Percentiles rank a stretch among this genome's conserved stretches.
Evolutionary conservation across 805 yeast species (phyloP).

Genomic region (Candida coquimbonensis): DNA sequence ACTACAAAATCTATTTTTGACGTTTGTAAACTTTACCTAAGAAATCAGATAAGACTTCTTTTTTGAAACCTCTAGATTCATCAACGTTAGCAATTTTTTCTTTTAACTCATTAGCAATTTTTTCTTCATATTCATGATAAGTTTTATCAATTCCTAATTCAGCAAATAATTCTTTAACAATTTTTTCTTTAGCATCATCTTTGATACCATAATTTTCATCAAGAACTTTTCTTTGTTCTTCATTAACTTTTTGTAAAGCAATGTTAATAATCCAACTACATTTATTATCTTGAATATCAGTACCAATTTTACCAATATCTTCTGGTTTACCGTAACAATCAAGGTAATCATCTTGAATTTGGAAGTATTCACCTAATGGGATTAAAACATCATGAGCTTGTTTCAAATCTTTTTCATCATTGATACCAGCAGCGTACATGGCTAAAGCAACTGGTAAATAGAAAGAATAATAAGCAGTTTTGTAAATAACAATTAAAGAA

Average conservation of each 20-base stretch:
- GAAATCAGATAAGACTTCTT: slow-evolving; percentile 77
- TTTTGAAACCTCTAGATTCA: slow-evolving; percentile 90
- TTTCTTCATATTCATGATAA: slow-evolving; percentile 81
- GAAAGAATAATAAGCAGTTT: slow-evolving; percentile 96
- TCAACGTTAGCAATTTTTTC: slow-evolving; percentile 64
- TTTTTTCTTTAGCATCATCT: slow-evolving; percentile 57
- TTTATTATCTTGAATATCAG: slow-evolving; percentile 96
- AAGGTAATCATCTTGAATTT: slow-evolving; percentile 94
- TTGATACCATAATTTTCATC: slow-evolving; percentile 90
- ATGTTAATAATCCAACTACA: slow-evolving; percentile 97
- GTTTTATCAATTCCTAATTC: slow-evolving; percentile 65
- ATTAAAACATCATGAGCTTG: slow-evolving; percentile 85
- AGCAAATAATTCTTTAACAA: slow-evolving; percentile 64
- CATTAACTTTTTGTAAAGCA: slow-evolving; percentile 70
- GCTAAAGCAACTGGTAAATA: slow-evolving; percentile 96
- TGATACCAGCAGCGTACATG: slow-evolving; percentile 84
- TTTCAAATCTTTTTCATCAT: slow-evolving; percentile 63
- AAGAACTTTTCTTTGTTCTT: slow-evolving; percentile 75
- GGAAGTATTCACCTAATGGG: slow-evolving; percentile 97
- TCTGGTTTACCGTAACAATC: slow-evolving; percentile 98
- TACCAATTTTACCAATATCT: slow-evolving; percentile 96
- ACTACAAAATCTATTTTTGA: slow-evolving; percentile 48
- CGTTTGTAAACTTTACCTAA: slow-evolving; percentile 91
- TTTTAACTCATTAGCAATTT: slow-evolving; percentile 56
- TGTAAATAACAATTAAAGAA: slow-evolving; percentile 90